Percentiles rank a stretch among this genome's conserved stretches.
These are phyloP conservation scores for Russula lepida DNA, from an alignment of 768 basidiomycete genomes.

Conservation along the genomic window DNA sequence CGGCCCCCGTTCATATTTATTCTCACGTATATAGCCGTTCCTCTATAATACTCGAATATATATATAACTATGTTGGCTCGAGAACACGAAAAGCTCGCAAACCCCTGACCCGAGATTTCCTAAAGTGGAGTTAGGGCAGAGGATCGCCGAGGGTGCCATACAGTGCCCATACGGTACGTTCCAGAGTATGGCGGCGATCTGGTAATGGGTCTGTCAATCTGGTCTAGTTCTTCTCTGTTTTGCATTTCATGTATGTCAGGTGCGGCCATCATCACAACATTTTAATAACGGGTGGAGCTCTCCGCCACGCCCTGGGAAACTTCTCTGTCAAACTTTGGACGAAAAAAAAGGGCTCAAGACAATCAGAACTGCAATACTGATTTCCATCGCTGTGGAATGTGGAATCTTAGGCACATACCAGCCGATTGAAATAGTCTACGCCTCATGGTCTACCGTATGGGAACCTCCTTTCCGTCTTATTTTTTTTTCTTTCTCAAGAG, in stretches of 20 bases:
- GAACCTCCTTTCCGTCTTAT: slow-evolving; percentile 39
- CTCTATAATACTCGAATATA: not conserved
- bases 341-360: not conserved
- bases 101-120: not conserved
- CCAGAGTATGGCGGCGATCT: not conserved
- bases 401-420: not conserved
- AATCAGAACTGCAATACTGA: not conserved
- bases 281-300: not conserved
- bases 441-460: slow-evolving; percentile 14
- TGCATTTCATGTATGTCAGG: not conserved
- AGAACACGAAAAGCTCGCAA: not conserved
- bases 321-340: not conserved
- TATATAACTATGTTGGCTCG: not conserved
- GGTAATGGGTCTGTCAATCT: not conserved
- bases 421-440: not conserved
- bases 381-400: not conserved
- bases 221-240: not conserved
- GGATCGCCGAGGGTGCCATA: not conserved
- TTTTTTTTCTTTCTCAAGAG: slow-evolving; percentile 45
- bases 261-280: not conserved
- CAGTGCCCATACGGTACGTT: not conserved
- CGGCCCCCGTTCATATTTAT: not conserved
- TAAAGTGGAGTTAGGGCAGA: not conserved
- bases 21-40: not conserved
- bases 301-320: not conserved